Evolutionary conservation across 768 basidiomycete species (phyloP).

Genomic region (Leccinum ochraceum): DNA sequence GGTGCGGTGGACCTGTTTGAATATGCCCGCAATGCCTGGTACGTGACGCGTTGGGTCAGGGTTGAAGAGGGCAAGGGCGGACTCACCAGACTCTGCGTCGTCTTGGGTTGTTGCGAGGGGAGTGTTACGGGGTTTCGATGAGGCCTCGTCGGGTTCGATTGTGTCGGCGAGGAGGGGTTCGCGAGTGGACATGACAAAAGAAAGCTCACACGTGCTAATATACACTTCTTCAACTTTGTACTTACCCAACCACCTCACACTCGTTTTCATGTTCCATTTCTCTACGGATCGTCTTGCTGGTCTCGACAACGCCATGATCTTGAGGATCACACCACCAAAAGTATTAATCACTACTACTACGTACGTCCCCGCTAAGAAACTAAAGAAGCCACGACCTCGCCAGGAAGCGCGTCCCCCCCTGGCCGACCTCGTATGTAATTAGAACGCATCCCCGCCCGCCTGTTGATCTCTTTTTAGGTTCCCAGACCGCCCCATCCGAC

Average conservation of each 20-base stretch:
- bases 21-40: slow-evolving; percentile 70
- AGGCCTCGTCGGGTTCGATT: slow-evolving; percentile 83
- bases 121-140: slow-evolving; percentile 30
- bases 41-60: slow-evolving; percentile 2
- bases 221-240: slow-evolving; percentile 12
- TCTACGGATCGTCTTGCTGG: slow-evolving; percentile 45
- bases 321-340: slow-evolving; percentile 35
- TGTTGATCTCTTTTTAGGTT: slow-evolving; percentile 19
- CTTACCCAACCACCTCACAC: slow-evolving; percentile 7
- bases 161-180: slow-evolving; percentile 68
- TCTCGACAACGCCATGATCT: slow-evolving; percentile 39
- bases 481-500: slow-evolving; percentile 14
- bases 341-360: slow-evolving; percentile 29
- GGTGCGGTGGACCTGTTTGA: slow-evolving; percentile 59
- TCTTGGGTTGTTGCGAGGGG: slow-evolving; percentile 51
- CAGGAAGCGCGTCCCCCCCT: slow-evolving; percentile 33
- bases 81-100: not conserved
- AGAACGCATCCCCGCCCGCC: slow-evolving; percentile 3
- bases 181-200: slow-evolving; percentile 50
- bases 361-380: slow-evolving; percentile 25
- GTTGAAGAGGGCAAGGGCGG: not conserved
- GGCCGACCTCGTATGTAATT: slow-evolving; percentile 32
- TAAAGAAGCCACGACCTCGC: slow-evolving; percentile 20
- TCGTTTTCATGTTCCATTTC: slow-evolving; percentile 35
- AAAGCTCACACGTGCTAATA: slow-evolving; percentile 2